Base-by-base conservation (phyloP, 2,329 filamentous ascomycete genomes). In the Ophiostoma australiae region DNA sequence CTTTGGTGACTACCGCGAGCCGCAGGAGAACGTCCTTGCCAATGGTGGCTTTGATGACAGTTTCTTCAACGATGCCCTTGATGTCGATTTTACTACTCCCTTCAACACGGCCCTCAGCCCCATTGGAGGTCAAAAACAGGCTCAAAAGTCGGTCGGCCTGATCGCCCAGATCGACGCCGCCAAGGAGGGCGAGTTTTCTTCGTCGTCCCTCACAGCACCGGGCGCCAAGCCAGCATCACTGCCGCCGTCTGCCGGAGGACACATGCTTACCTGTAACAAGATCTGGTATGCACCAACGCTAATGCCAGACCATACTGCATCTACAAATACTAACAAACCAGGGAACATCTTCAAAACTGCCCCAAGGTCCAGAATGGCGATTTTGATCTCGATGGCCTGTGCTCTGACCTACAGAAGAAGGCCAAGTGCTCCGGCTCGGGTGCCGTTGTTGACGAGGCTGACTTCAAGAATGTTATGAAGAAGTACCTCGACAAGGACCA, bases 371-470 rank as follows among this genome's bases (percentile, higher is more conserved):
- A 94, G 78, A 91, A 88, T 72, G 94, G 94, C 76, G 94, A 96
- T 76, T 93, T 98, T 74, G 95, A 99, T 75, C 90, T 99, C 68
- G 95, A 99, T 78, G 89, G 90, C 44, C 86, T 99, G 33, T 99
- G 95, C 82, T 91, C 91, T 4, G 94, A 99, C 78, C 87, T 99
- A 17, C 92, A 94, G 74, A 92, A 94, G 79, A 99, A 99, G 82
- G 95, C 95, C 72, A 95, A 94, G 78, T 99, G 95, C 80, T 97
- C 93, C 0, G 92, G 97, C 75, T 90, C 86, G 23, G 94, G 95
- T 20, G 92, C 96, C 15, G 92, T 97, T 23, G 91, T 99, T 33
- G 90, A 93, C 73, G 90, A 97, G 81, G 88, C 88, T 70, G 94
- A 98, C 76, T 97, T 98, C 76, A 91, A 97, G 77, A 87, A 85